These are phyloP conservation scores for Torrubiella hemipterigena DNA, from an alignment of 2,329 filamentous ascomycete species.

Conservation along the genomic window DNA sequence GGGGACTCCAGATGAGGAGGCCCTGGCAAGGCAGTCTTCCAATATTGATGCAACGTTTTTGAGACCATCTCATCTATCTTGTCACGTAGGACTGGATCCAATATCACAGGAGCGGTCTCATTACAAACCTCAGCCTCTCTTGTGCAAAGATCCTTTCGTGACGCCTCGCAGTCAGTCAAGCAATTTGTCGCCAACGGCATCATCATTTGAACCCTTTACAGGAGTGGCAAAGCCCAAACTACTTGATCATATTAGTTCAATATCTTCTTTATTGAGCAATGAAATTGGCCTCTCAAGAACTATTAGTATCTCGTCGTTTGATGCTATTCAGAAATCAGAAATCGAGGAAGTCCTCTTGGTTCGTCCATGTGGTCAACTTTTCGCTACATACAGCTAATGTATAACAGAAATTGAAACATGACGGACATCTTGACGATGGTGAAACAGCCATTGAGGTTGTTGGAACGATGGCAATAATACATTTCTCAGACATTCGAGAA, in stretches of 20 bases:
- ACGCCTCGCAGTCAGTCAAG: conserved; percentile 21
- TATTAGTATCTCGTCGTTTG: too few species aligned
- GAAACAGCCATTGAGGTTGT: conserved; percentile 21
- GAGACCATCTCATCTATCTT: neutral
- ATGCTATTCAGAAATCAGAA: too few species aligned
- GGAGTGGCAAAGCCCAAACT: conserved; percentile 9
- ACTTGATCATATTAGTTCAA: conserved; percentile 11
- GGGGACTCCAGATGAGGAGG: neutral
- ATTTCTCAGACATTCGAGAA: conserved; percentile 50
- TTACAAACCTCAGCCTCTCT: too few species aligned
- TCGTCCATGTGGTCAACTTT: too few species aligned
- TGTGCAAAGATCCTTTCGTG: conserved; percentile 46
- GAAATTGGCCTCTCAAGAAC: conserved; percentile 33
- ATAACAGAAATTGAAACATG: too few species aligned
- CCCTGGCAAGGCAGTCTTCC: too few species aligned
- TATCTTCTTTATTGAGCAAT: conserved; percentile 28
- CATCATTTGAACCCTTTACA: conserved; percentile 41
- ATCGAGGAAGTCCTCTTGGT: too few species aligned
- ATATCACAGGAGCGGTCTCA: too few species aligned
- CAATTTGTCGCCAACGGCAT: conserved; percentile 53
- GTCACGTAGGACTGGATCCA: neutral
- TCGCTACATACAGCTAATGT: too few species aligned
- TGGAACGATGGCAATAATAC: conserved; percentile 35
- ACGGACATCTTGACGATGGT: too few species aligned
- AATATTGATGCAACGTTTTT: too few species aligned